phyloP scores from a whole-genome alignment of 83 land plant genomes.

The Picea abies region DNA sequence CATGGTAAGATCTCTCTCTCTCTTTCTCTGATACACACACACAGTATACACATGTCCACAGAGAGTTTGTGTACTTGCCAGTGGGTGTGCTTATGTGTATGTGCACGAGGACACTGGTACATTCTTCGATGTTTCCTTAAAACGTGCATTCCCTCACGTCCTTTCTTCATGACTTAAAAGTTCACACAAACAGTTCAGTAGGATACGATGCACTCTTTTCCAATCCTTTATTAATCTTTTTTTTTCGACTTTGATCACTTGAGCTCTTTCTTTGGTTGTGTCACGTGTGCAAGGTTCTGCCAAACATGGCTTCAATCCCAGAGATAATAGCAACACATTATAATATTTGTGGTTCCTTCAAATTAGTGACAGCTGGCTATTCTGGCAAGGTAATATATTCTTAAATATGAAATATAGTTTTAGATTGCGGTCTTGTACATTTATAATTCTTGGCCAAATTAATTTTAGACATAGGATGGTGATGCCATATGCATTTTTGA shows the following conservation, averaged over 20 bases:
- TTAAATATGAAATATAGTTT: neutral
- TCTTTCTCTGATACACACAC: too few relatives aligned
- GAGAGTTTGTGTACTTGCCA: neutral
- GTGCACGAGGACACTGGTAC: too few relatives aligned
- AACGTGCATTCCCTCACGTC: neutral
- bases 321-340: conserved; percentile 75
- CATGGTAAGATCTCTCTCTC: conserved; percentile 49
- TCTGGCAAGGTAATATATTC: conserved; percentile 59
- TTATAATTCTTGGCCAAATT: neutral
- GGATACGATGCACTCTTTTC: neutral
- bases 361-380: conserved; percentile 36
- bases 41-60: neutral
- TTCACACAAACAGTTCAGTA: neutral
- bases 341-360: conserved; percentile 79
- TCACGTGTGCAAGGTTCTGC: conserved; percentile 65
- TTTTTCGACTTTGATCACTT: neutral
- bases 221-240: neutral
- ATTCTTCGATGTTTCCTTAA: too few relatives aligned
- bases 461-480: neutral
- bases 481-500: neutral
- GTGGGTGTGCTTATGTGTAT: neutral
- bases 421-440: neutral
- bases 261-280: neutral
- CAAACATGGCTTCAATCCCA: conserved; percentile 88
- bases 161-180: neutral